These are phyloP conservation scores for Neonectria hederae DNA, from an alignment of 2,329 filamentous ascomycete genomes.

Conservation along the genomic window DNA sequence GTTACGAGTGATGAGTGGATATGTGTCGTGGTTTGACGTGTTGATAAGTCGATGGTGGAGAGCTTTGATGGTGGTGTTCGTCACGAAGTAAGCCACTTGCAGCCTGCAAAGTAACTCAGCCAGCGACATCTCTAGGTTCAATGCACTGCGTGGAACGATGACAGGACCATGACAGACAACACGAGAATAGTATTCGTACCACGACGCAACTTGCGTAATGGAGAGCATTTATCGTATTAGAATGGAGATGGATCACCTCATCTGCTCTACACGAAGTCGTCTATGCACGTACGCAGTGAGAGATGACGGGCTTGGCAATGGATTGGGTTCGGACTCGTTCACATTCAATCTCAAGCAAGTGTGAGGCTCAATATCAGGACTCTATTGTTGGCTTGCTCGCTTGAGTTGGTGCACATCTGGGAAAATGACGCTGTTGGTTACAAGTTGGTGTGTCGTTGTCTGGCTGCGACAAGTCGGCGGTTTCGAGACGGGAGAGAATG, in stretches of 20 bases:
- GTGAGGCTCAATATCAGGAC: not conserved
- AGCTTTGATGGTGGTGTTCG: not conserved
- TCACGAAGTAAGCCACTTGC: too few relatives aligned
- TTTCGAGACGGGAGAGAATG: not conserved
- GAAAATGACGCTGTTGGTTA: not conserved
- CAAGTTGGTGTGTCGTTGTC: not conserved
- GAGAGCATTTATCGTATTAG: not conserved
- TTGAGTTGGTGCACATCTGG: not conserved
- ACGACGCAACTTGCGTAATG: not conserved
- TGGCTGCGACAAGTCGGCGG: not conserved
- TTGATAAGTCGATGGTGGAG: not conserved
- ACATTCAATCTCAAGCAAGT: not conserved
- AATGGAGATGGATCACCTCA: not conserved
- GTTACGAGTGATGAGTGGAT: not conserved
- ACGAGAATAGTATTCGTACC: not conserved
- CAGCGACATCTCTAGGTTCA: not conserved
- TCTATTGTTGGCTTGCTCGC: not conserved
- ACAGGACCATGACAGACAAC: not conserved
- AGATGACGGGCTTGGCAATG: not conserved
- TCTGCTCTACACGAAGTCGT: too few relatives aligned
- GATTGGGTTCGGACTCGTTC: not conserved
- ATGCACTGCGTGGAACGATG: not conserved
- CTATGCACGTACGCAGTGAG: not conserved
- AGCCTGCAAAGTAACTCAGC: too few relatives aligned
- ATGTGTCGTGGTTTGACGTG: not conserved